phyloP scores from a whole-genome alignment of 108 stramenopile genomes.

The Bacterosira constricta region DNA sequence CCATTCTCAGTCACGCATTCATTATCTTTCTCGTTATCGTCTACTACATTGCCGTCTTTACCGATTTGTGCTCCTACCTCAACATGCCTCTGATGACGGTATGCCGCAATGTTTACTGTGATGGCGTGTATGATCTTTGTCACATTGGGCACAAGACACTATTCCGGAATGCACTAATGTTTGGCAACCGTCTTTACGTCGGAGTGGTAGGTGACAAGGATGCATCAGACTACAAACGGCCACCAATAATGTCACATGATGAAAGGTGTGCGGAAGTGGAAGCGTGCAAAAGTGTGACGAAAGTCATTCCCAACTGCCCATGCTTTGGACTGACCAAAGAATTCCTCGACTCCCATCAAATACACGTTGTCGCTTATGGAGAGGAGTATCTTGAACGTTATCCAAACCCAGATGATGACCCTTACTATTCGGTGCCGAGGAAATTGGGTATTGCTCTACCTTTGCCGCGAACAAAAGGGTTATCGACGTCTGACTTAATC shows the following conservation, averaged over 20 bases:
- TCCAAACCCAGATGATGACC: constrained; percentile 88
- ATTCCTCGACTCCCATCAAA: constrained; percentile 89
- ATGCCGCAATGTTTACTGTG: constrained; percentile 86
- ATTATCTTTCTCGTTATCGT: constrained; percentile 79
- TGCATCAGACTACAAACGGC: constrained; percentile 84
- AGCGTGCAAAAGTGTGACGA: constrained; percentile 90
- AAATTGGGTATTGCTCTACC: constrained; percentile 86
- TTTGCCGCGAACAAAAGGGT: constrained; percentile 74
- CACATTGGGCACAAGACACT: constrained; percentile 89
- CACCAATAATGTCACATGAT: constrained; percentile 85
- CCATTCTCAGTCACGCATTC: constrained; percentile 71
- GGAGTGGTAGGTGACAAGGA: constrained; percentile 91
- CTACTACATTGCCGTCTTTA: constrained; percentile 91
- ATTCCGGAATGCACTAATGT: constrained; percentile 81
- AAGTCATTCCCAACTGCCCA: constrained; percentile 88
- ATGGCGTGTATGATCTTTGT: constrained; percentile 90
- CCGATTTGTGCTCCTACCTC: constrained; percentile 86
- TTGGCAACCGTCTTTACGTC: constrained; percentile 88
- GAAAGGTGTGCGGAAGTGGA: constrained; percentile 93
- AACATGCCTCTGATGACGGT: constrained; percentile 88
- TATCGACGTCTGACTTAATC: constrained; percentile 87
- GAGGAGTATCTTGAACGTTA: constrained; percentile 87
- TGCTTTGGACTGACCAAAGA: constrained; percentile 87
- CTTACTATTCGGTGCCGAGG: constrained; percentile 77
- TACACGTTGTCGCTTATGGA: constrained; percentile 89